Conservation (phyloP, 176 grass and related monocot genomes). For the Miscanthus lutarioriparius region DNA sequence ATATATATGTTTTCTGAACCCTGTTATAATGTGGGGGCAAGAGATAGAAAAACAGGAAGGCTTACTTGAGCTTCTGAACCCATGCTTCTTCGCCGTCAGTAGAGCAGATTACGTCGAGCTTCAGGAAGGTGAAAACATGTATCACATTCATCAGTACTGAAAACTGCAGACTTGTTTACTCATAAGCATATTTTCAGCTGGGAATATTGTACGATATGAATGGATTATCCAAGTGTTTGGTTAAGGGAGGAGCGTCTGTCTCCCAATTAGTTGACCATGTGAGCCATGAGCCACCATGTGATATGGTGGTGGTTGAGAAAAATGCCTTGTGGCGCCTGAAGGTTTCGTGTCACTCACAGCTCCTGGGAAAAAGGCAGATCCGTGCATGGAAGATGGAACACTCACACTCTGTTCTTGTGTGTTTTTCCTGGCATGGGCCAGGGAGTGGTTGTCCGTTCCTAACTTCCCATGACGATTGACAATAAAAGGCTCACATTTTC, state of each 20-base stretch:
- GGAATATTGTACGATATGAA: neutral
- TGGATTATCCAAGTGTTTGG: neutral
- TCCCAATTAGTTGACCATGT: neutral
- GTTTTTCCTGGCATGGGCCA: neutral
- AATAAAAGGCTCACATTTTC: neutral
- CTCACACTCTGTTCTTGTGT: conserved; percentile 11
- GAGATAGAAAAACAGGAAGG: neutral
- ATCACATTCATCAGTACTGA: conserved; percentile 13
- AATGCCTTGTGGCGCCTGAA: neutral
- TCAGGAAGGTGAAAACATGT: neutral
- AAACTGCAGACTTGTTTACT: neutral
- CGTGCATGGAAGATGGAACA: conserved; percentile 3
- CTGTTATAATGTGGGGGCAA: neutral
- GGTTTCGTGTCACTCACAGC: neutral
- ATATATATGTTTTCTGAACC: neutral
- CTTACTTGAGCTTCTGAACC: conserved; percentile 93
- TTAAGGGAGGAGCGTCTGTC: neutral
- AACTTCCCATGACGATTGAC: neutral
- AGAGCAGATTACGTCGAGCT: conserved; percentile 87
- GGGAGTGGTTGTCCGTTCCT: neutral
- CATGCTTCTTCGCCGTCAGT: conserved; percentile 68
- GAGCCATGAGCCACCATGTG: neutral
- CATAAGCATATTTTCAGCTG: neutral
- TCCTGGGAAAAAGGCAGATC: neutral
- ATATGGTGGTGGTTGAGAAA: neutral